Conservation (phyloP, 2,329 filamentous ascomycete genomes). For the Fusarium sulawesiense region DNA sequence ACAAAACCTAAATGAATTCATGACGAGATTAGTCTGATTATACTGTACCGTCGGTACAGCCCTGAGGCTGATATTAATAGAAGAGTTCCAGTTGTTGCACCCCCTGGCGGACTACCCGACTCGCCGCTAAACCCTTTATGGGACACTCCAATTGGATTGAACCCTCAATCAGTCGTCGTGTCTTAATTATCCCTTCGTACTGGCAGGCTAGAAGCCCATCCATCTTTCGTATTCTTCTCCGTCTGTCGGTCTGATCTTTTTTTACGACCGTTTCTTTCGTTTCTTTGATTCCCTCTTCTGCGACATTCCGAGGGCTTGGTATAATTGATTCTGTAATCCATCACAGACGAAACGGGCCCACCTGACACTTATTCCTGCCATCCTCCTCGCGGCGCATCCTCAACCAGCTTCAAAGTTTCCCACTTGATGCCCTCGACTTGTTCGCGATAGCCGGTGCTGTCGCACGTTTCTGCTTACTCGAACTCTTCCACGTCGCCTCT, state of each 20-base stretch:
- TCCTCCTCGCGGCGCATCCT: constrained; percentile 27
- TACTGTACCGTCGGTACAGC: not conserved
- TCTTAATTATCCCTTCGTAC: constrained; percentile 42
- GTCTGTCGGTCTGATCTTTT: constrained; percentile 32
- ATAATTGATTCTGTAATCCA: constrained; percentile 1
- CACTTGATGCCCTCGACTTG: constrained; percentile 41
- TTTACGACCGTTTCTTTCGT: constrained; percentile 25
- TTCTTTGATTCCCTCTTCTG: constrained; percentile 15
- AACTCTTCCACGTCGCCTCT: not conserved
- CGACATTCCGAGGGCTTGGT: not conserved
- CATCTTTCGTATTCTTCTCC: constrained; percentile 42
- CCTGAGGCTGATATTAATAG: constrained; percentile 1
- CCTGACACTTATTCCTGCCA: constrained; percentile 8
- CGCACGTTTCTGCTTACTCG: constrained; percentile 15
- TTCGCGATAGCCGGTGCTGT: constrained; percentile 40
- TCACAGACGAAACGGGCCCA: not conserved
- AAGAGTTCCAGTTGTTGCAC: not conserved
- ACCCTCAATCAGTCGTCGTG: constrained; percentile 46
- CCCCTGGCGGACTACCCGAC: constrained; percentile 1
- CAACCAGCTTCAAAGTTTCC: constrained; percentile 17
- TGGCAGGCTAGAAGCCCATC: constrained; percentile 39
- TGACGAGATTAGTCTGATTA: not conserved
- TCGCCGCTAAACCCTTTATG: constrained; percentile 37
- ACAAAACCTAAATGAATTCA: not conserved
- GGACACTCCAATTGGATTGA: constrained; percentile 31